Evolutionary conservation across 2,329 filamentous ascomycete species (phyloP).

Genomic region (Alternaria conjuncta): DNA sequence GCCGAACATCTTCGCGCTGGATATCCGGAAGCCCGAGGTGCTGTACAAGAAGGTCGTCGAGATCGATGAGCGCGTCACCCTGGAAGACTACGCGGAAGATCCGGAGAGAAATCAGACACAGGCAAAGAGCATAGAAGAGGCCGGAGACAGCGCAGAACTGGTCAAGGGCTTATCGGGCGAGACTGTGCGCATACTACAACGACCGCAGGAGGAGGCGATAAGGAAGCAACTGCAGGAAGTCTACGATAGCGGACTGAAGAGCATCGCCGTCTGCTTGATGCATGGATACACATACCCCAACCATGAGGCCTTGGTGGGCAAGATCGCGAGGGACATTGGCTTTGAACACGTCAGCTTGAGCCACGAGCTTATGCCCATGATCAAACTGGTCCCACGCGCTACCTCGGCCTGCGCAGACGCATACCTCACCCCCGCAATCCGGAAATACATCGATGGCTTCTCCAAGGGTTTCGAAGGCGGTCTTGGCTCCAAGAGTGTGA

Average conservation of each 20-base stretch:
- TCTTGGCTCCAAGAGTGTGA: conserved; percentile 76
- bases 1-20: conserved; percentile 89
- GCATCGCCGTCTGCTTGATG: conserved; percentile 89
- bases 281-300: conserved; percentile 90
- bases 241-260: conserved; percentile 73
- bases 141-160: conserved; percentile 58
- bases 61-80: conserved; percentile 85
- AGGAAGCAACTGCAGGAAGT: conserved; percentile 69
- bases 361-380: conserved; percentile 86
- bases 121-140: conserved; percentile 58
- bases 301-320: conserved; percentile 80
- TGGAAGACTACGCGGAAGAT: conserved; percentile 92
- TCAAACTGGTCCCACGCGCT: conserved; percentile 77
- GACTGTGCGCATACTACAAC: conserved; percentile 71
- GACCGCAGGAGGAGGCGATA: conserved; percentile 65
- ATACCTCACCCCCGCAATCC: conserved; percentile 79
- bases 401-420: conserved; percentile 81
- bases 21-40: conserved; percentile 85
- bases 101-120: conserved; percentile 69
- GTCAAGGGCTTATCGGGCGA: conserved; percentile 77
- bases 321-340: conserved; percentile 78
- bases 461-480: conserved; percentile 81
- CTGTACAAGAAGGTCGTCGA: conserved; percentile 87
- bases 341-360: conserved; percentile 83
- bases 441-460: conserved; percentile 79